Evolutionary conservation across 306 rosid genomes (phyloP).

Genomic region (barrel medic (Medicago truncatula)): MtrunA17r5.0-ANR NC_053044.1:42016001-42016500

Average conservation of each 20-base stretch:
- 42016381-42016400: constrained; percentile 94
- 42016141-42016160: neutral
- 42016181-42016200: constrained; percentile 78
- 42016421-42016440: constrained; percentile 78
- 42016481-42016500: constrained; percentile 1
- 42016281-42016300: constrained; percentile 94
- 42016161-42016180: constrained; percentile 76
- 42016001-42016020: constrained; percentile 83
- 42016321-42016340: constrained; percentile 88
- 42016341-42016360: constrained; percentile 95
- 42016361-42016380: constrained; percentile 84
- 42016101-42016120: neutral
- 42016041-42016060: constrained; percentile 88
- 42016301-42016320: constrained; percentile 81
- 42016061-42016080: constrained; percentile 91
- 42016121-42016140: neutral
- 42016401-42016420: constrained; percentile 94
- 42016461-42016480: constrained; percentile 85
- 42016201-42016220: constrained; percentile 83
- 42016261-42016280: constrained; percentile 90
- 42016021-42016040: constrained; percentile 78
- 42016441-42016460: constrained; percentile 90
- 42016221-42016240: constrained; percentile 90
- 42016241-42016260: constrained; percentile 87
- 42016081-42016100: constrained; percentile 47